These are phyloP conservation scores for Scenedesmus sp. DNA, from an alignment of 163 green algal species.

Conservation along the genomic window DNA sequence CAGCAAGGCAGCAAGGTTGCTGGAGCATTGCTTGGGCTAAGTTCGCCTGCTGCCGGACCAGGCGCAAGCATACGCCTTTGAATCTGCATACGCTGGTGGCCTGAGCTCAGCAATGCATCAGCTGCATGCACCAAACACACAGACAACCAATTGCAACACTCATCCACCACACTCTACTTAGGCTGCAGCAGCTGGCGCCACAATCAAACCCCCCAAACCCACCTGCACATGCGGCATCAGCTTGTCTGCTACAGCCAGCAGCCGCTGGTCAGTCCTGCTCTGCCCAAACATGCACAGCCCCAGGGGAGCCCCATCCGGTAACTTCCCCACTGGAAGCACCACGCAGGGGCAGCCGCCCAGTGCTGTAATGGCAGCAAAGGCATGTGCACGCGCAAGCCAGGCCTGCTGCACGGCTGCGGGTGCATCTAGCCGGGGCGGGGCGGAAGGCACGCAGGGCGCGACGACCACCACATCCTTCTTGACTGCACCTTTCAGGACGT, in stretches of 20 bases:
- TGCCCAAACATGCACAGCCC: constrained; percentile 59
- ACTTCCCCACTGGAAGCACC: constrained; percentile 55
- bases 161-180: too few relatives aligned
- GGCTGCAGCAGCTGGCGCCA: too few relatives aligned
- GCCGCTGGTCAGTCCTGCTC: constrained; percentile 58
- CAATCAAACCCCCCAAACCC: not conserved
- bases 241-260: constrained; percentile 67
- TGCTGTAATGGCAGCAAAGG: constrained; percentile 41
- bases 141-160: too few relatives aligned
- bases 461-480: constrained; percentile 73
- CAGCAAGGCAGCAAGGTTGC: not conserved
- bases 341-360: constrained; percentile 27
- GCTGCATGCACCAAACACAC: too few relatives aligned
- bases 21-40: too few relatives aligned
- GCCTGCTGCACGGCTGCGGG: not conserved
- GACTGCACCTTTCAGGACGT: constrained; percentile 59
- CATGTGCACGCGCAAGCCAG: constrained; percentile 14
- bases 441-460: constrained; percentile 59
- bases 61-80: too few relatives aligned
- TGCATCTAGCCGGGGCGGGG: constrained; percentile 43
- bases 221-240: constrained; percentile 63
- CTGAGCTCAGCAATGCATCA: too few relatives aligned
- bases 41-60: too few relatives aligned
- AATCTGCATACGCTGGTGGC: too few relatives aligned
- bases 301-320: constrained; percentile 65